A percentile compares a stretch with the other conserved stretches of the same genome.
Evolutionary conservation across 805 yeast genomes (phyloP).

Genomic region (Spathaspora sp.): DNA sequence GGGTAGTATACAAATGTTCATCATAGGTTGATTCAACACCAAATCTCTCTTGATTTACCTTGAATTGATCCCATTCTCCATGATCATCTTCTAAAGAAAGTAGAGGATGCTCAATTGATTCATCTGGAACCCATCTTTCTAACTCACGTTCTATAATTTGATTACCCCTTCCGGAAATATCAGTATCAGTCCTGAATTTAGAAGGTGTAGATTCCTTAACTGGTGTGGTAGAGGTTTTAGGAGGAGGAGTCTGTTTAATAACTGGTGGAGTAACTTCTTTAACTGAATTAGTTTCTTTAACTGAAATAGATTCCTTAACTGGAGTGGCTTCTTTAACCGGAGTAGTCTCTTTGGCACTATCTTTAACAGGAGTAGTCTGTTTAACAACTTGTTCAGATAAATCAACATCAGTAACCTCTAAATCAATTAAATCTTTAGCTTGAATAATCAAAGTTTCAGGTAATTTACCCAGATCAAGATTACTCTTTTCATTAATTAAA

Average conservation of each 20-base stretch:
- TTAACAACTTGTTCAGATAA: slow-evolving; percentile 12
- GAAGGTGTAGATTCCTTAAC: slow-evolving; percentile 3
- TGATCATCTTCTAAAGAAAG: slow-evolving; percentile 36
- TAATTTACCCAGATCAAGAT: slow-evolving; percentile 29
- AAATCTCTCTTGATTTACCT: slow-evolving; percentile 83
- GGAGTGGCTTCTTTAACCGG: slow-evolving; percentile 2
- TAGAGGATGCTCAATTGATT: slow-evolving; percentile 16
- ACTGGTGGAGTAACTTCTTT: too few relatives aligned
- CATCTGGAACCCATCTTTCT: slow-evolving; percentile 81
- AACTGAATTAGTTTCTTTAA: not conserved
- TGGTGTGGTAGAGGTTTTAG: not conserved
- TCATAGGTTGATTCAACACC: slow-evolving; percentile 83
- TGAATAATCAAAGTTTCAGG: slow-evolving; percentile 44
- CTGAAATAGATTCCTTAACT: not conserved
- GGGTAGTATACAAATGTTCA: slow-evolving; percentile 85
- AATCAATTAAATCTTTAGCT: slow-evolving; percentile 49
- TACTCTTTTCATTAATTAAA: slow-evolving; percentile 22
- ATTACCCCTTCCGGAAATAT: slow-evolving; percentile 53
- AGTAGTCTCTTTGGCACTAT: not conserved
- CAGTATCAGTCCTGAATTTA: slow-evolving; percentile 77
- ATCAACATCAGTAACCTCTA: slow-evolving; percentile 42
- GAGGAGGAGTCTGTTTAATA: not conserved
- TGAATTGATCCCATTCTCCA: slow-evolving; percentile 86
- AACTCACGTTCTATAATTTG: slow-evolving; percentile 64
- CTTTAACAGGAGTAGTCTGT: slow-evolving; percentile 5